Conservation (phyloP, 352 stramenopile genomes). For the Globisporangium okanoganense region DNA sequence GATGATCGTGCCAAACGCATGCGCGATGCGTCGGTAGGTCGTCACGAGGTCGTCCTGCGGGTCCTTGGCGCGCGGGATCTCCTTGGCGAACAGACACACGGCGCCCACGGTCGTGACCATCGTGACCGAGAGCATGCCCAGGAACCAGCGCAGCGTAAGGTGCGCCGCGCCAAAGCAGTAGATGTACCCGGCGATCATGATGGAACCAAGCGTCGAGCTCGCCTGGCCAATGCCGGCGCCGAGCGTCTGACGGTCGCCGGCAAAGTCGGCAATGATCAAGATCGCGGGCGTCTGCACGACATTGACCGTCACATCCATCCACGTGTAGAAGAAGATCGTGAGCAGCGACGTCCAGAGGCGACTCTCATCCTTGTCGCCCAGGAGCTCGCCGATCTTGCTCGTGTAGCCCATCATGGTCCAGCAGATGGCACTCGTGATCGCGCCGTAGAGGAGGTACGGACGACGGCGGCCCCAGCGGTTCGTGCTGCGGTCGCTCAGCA, state of each 20-base stretch:
- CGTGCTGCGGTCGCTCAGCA: constrained; percentile 56
- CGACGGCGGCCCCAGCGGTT: constrained; percentile 58
- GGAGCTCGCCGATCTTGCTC: constrained; percentile 46
- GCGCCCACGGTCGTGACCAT: constrained; percentile 52
- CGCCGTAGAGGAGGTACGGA: constrained; percentile 58
- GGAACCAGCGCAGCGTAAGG: constrained; percentile 59
- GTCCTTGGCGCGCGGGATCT: constrained; percentile 27
- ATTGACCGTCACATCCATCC: constrained; percentile 84
- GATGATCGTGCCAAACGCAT: constrained; percentile 46
- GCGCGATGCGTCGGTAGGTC: constrained; percentile 19
- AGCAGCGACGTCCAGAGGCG: constrained; percentile 54
- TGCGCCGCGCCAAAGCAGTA: constrained; percentile 64
- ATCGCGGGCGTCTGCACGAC: constrained; percentile 68
- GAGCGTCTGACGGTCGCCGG: constrained; percentile 61
- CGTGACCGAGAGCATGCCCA: constrained; percentile 63
- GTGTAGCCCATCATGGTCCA: constrained; percentile 75
- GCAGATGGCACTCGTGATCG: constrained; percentile 54
- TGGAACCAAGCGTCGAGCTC: constrained; percentile 55
- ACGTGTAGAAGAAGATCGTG: constrained; percentile 75
- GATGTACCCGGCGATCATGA: constrained; percentile 72
- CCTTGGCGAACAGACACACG: constrained; percentile 57
- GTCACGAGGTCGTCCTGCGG: constrained; percentile 7
- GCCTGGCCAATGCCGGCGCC: constrained; percentile 58
- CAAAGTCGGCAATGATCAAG: constrained; percentile 75
- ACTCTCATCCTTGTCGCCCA: constrained; percentile 43